Evolutionary conservation across 345 rosid species (phyloP).

Genomic region (Excoecaria cochinchinensis): DNA sequence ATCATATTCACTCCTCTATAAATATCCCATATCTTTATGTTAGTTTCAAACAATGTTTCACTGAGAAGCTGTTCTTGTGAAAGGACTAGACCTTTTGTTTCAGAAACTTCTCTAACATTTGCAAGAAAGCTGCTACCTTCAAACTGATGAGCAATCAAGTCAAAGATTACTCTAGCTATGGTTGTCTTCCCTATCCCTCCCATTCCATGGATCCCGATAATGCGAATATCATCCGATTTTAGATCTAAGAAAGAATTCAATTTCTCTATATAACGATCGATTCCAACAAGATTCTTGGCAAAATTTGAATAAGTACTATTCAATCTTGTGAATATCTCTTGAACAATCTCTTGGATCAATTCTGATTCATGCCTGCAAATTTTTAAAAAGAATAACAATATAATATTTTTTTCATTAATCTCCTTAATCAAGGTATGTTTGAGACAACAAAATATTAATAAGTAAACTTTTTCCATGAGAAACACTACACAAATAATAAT

Average conservation of each 20-base stretch:
- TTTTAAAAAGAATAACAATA: too few relatives aligned
- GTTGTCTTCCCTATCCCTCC: constrained; percentile 26
- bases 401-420: too few relatives aligned
- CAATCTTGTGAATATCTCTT: constrained; percentile 9
- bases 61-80: constrained; percentile 7
- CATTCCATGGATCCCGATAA: constrained; percentile 25
- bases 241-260: not conserved
- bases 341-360: constrained; percentile 18
- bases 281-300: constrained; percentile 12
- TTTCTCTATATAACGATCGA: constrained; percentile 8
- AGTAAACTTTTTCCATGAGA: too few relatives aligned
- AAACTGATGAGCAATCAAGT: not conserved
- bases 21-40: not conserved
- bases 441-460: too few relatives aligned
- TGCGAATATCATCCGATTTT: constrained; percentile 1
- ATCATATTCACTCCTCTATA: not conserved
- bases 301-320: not conserved
- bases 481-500: not conserved
- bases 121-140: constrained; percentile 10
- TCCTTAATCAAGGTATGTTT: too few relatives aligned
- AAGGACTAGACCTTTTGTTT: not conserved
- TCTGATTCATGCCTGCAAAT: constrained; percentile 18
- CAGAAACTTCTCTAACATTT: constrained; percentile 13
- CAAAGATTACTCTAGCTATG: constrained; percentile 1
- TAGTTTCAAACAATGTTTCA: not conserved